These are phyloP conservation scores for Agrocybe praecox DNA, from an alignment of 768 basidiomycete genomes.

Conservation along the genomic window DNA sequence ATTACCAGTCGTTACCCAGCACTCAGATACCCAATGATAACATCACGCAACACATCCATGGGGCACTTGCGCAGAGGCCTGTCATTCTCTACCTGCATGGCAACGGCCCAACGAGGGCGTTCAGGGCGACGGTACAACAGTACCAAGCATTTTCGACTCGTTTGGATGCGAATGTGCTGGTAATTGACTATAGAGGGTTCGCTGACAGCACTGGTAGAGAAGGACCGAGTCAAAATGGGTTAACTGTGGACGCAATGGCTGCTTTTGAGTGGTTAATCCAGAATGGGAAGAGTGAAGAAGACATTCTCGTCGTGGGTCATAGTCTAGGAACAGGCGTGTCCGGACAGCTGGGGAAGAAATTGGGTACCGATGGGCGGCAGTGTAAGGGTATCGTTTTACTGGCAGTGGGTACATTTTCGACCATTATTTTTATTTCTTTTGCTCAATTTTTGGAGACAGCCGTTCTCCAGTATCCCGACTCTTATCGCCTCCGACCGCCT, in stretches of 20 bases:
- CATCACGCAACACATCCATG: slow-evolving; percentile 44
- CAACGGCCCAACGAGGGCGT: slow-evolving; percentile 81
- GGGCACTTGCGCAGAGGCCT: slow-evolving; percentile 63
- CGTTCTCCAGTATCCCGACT: slow-evolving; percentile 62
- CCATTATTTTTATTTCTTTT: not conserved
- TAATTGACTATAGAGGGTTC: slow-evolving; percentile 92
- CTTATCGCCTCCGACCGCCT: slow-evolving; percentile 73
- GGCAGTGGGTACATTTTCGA: slow-evolving; percentile 30
- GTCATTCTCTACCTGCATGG: slow-evolving; percentile 91
- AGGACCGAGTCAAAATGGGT: slow-evolving; percentile 72
- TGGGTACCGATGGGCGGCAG: slow-evolving; percentile 43
- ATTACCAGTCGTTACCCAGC: slow-evolving; percentile 52
- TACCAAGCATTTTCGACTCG: slow-evolving; percentile 70
- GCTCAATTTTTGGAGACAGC: slow-evolving; percentile 27
- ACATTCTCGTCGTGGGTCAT: slow-evolving; percentile 81
- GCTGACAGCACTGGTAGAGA: slow-evolving; percentile 74
- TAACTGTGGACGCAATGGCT: slow-evolving; percentile 71
- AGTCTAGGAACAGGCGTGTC: slow-evolving; percentile 88
- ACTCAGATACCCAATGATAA: slow-evolving; percentile 29
- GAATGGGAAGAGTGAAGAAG: slow-evolving; percentile 55
- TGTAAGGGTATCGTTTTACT: slow-evolving; percentile 53
- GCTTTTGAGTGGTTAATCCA: slow-evolving; percentile 79
- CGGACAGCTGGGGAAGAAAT: slow-evolving; percentile 47
- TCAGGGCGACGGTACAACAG: slow-evolving; percentile 62
- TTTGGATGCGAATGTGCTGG: slow-evolving; percentile 74